phyloP scores from a whole-genome alignment of 1,284 basidiomycete genomes.

The Austropuccinia psidii region DNA sequence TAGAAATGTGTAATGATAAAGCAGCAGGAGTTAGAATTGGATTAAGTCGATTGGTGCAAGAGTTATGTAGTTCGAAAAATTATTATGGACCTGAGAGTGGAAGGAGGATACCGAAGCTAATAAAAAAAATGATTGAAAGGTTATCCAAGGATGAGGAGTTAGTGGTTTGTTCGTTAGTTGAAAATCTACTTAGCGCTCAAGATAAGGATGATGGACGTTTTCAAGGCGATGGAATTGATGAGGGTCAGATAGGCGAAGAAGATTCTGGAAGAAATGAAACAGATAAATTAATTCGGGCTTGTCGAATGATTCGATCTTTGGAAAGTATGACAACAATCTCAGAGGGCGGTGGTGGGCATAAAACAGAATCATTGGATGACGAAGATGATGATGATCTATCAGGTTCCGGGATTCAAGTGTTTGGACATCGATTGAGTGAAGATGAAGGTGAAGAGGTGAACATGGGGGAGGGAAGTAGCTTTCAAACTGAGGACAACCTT shows the following conservation, averaged over 20 bases:
- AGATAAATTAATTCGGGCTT: not conserved
- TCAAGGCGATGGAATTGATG: too few species aligned
- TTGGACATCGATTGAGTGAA: slow-evolving; percentile 25
- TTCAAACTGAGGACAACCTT: slow-evolving; percentile 4
- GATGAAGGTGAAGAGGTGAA: slow-evolving; percentile 25
- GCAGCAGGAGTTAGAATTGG: slow-evolving; percentile 29
- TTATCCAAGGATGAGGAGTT: slow-evolving; percentile 14
- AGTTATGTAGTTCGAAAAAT: slow-evolving; percentile 5
- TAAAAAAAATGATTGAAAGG: not conserved
- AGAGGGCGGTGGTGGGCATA: not conserved
- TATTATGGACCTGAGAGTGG: slow-evolving; percentile 10
- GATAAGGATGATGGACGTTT: not conserved
- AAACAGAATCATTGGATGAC: slow-evolving; percentile 13
- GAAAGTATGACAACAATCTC: not conserved
- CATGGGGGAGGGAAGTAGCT: not conserved
- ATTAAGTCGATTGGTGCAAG: slow-evolving; percentile 21
- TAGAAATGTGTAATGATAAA: slow-evolving; percentile 14
- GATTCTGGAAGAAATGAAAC: not conserved
- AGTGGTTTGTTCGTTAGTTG: slow-evolving; percentile 6
- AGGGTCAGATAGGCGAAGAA: not conserved
- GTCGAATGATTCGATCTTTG: not conserved
- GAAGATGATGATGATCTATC: slow-evolving; percentile 27
- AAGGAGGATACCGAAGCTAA: not conserved
- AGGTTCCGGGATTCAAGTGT: slow-evolving; percentile 28
- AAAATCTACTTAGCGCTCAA: slow-evolving; percentile 1